A percentile compares a stretch with the other conserved stretches of the same genome.
Conservation (phyloP, 2,329 filamentous ascomycete species). For the Clarireedia monteithiana region DNA sequence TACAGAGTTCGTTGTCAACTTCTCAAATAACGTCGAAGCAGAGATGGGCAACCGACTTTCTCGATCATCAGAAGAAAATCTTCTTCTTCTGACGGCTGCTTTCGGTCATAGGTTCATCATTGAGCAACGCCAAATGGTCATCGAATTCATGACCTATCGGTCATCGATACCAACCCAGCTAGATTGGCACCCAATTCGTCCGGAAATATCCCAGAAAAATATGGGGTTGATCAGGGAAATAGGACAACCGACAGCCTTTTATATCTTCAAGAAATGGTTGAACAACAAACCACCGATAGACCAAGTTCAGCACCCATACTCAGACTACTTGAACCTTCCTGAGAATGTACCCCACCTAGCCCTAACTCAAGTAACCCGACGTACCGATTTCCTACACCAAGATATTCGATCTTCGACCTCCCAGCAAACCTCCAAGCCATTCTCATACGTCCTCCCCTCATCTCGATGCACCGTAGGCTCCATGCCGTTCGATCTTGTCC, state of each 20-base stretch:
- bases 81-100: conserved; percentile 16
- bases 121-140: conserved; percentile 10
- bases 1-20: conserved; percentile 13
- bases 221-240: conserved; percentile 20
- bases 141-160: conserved; percentile 15
- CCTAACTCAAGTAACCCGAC: conserved; percentile 43
- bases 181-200: neutral
- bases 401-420: neutral
- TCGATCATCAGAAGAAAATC: conserved; percentile 16
- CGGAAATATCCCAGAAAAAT: neutral
- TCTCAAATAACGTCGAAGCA: neutral
- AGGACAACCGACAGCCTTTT: conserved; percentile 19
- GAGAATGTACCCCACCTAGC: conserved; percentile 42
- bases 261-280: conserved; percentile 35
- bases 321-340: conserved; percentile 33
- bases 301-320: conserved; percentile 33
- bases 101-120: conserved; percentile 21
- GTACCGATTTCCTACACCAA: conserved; percentile 51
- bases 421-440: conserved; percentile 27
- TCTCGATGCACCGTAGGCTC: conserved; percentile 42
- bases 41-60: neutral
- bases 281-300: conserved; percentile 36
- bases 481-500: conserved; percentile 32
- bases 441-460: conserved; percentile 38
- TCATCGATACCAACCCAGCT: neutral